Evolutionary conservation across 345 rosid genomes (phyloP).

Genomic region (Melastoma malabathricum): DNA sequence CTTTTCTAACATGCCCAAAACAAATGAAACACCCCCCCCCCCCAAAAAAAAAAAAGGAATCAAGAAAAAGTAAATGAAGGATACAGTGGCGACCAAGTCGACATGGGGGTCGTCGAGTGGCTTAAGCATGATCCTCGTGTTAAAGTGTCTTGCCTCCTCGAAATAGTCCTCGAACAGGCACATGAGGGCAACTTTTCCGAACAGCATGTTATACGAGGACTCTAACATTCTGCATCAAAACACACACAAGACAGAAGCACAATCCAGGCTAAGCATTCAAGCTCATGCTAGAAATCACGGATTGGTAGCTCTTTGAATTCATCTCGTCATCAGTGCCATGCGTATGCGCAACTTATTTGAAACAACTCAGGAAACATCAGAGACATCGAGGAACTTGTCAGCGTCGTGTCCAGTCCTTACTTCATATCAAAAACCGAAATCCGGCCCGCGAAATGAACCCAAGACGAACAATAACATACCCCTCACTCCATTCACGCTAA

Average conservation of each 20-base stretch:
- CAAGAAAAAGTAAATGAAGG: conserved; percentile 10
- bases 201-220: conserved; percentile 59
- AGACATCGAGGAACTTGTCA: too few species aligned
- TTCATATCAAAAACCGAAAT: too few species aligned
- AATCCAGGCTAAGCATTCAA: too few species aligned
- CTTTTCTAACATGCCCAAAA: background rate
- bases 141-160: conserved; percentile 59
- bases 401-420: too few species aligned
- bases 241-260: background rate
- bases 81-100: conserved; percentile 83
- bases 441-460: too few species aligned
- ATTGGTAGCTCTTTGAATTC: too few species aligned
- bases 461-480: too few species aligned
- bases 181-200: conserved; percentile 73
- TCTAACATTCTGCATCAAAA: conserved; percentile 65
- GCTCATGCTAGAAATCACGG: too few species aligned
- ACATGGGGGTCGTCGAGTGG: conserved; percentile 91
- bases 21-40: background rate
- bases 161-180: conserved; percentile 78
- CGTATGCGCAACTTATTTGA: too few species aligned
- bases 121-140: conserved; percentile 58
- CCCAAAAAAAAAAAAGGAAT: background rate
- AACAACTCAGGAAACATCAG: too few species aligned
- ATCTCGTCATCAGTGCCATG: too few species aligned
- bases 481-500: too few species aligned